Base-by-base conservation (phyloP, 148 eudicot genomes). In the Cornus controversa region DNA sequence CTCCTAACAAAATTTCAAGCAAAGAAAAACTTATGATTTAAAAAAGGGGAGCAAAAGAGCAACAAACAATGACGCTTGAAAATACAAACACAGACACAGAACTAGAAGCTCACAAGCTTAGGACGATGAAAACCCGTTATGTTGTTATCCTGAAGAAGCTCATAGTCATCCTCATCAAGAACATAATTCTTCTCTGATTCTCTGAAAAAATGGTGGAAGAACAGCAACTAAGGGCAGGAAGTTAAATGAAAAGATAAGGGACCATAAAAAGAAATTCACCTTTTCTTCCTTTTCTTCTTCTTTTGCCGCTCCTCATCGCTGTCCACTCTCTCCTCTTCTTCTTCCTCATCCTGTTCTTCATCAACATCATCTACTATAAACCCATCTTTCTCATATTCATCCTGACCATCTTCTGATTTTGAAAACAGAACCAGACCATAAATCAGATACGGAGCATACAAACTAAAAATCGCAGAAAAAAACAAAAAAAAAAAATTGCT, bases 151-250 rank as follows among this genome's bases (percentile, higher is more conserved):
- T 86, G 79, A 8, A 95, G 97, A 50, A 95, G 97, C 73, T 80
- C 90, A 69, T 93, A 95, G 69, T 95, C 99, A 78, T 95, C 99
- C 50, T 93, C 98, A 78, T 95, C 99, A 69, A 95, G 98, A 75
- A 71, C 82, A 76, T 84, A 93, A 75, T 82, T 80, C 79, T 83
- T 83, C 78, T 87, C 90, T 1, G 90, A 90, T 74, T 89, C 96
- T 84, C 99, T 95, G 53, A n/a, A 77, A 70, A 62, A 60, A 69
- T 66, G 25, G 66, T 11, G 31, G 58, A 13, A 34, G 68, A 16
- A 45, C 22, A 34, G 20, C 20, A 31, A 75, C 40, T 26, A 70
- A 74, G 50, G 62, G 31, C 22, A 75, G n/a, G 24, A 75, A 64
- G 3, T n/a, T n/a, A 42, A 24, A 3, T 2, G 22, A 71, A 31